Evolutionary conservation across 176 grass and related monocot genomes (phyloP).

Genomic region (Aegilops tauschii): DNA sequence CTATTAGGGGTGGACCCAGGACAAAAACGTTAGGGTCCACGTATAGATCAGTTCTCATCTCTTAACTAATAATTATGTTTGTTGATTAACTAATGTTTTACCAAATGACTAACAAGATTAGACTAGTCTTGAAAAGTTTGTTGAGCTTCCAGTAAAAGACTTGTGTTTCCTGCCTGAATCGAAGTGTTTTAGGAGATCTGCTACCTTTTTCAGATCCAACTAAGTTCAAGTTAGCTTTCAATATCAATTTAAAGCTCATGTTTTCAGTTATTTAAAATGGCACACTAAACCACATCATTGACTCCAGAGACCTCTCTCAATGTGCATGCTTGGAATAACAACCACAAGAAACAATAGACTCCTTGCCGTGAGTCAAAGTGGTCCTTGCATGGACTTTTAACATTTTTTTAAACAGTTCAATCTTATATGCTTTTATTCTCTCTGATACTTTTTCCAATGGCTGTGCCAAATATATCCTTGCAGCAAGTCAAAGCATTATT

Average conservation of each 20-base stretch:
- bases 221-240: neutral
- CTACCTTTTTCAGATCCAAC: neutral
- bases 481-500: neutral
- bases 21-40: too few relatives aligned
- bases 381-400: too few relatives aligned
- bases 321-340: neutral
- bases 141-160: neutral
- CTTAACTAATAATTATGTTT: conserved; percentile 6
- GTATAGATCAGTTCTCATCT: neutral
- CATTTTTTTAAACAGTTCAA: neutral
- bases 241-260: neutral
- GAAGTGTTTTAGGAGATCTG: neutral
- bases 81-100: neutral
- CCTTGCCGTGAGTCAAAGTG: neutral
- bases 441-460: neutral
- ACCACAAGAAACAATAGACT: conserved; percentile 6
- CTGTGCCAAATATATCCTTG: neutral
- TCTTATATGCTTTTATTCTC: neutral
- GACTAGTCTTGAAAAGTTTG: neutral
- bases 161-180: conserved; percentile 12
- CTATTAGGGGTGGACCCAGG: neutral
- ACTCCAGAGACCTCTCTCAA: neutral
- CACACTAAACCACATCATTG: neutral
- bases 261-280: conserved; percentile 20
- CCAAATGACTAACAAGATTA: conserved; percentile 1